Conservation (phyloP, 345 rosid genomes). For the Populus euphratica region DNA sequence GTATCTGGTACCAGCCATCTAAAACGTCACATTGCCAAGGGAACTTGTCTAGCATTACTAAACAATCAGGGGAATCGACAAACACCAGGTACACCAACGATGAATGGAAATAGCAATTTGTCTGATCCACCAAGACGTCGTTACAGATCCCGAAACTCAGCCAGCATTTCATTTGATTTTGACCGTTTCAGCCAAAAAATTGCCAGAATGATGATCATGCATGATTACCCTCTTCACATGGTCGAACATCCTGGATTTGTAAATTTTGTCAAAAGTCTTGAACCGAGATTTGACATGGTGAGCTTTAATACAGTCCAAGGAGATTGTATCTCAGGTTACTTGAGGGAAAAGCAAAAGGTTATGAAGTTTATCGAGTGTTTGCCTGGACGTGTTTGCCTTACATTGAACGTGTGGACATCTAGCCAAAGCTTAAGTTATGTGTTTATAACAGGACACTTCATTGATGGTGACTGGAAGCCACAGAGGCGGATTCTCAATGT, state of each 20-base stretch:
- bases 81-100: slow-evolving; percentile 40
- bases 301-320: slow-evolving; percentile 80
- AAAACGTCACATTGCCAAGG: slow-evolving; percentile 87
- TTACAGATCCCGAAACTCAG: slow-evolving; percentile 46
- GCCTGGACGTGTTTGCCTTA: slow-evolving; percentile 72
- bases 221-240: slow-evolving; percentile 87
- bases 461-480: slow-evolving; percentile 78
- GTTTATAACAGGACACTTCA: slow-evolving; percentile 70
- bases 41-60: slow-evolving; percentile 65
- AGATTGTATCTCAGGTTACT: slow-evolving; percentile 79
- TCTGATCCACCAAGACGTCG: slow-evolving; percentile 62
- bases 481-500: slow-evolving; percentile 72
- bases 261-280: slow-evolving; percentile 69
- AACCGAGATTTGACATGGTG: slow-evolving; percentile 62
- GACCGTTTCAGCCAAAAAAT: slow-evolving; percentile 74
- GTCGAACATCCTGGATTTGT: slow-evolving; percentile 78
- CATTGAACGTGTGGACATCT: slow-evolving; percentile 72
- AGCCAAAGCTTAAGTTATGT: slow-evolving; percentile 64
- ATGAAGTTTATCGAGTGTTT: slow-evolving; percentile 62
- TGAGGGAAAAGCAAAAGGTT: slow-evolving; percentile 72
- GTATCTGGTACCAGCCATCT: slow-evolving; percentile 97
- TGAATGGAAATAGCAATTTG: slow-evolving; percentile 33
- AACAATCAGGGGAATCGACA: slow-evolving; percentile 46
- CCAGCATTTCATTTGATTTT: slow-evolving; percentile 56
- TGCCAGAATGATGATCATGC: slow-evolving; percentile 79